Conservation (phyloP, 2,329 filamentous ascomycete species). For the Blastomyces percursus region DNA sequence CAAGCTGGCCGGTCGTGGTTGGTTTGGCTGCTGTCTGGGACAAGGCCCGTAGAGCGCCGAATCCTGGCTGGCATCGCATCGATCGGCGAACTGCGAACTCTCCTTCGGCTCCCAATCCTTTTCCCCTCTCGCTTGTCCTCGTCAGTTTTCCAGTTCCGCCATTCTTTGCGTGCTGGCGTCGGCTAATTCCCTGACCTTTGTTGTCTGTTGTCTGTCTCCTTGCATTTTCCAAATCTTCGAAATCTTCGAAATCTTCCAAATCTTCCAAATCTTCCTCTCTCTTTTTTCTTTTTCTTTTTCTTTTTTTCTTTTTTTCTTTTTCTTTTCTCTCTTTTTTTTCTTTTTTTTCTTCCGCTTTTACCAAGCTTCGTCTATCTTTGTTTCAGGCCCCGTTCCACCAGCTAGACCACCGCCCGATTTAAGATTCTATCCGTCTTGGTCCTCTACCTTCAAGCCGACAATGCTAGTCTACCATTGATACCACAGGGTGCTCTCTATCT, state of each 20-base stretch:
- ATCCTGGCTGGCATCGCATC: neutral
- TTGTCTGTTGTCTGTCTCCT: too few species aligned
- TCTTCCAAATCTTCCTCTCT: too few species aligned
- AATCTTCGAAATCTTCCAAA: too few species aligned
- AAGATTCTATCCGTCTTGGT: neutral
- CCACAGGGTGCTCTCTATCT: neutral
- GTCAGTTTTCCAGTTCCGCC: neutral
- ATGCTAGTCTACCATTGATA: neutral
- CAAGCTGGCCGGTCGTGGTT: neutral
- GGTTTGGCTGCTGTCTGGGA: too few species aligned
- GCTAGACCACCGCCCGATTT: neutral
- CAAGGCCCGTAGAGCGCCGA: neutral
- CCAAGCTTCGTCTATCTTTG: neutral
- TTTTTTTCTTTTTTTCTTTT: too few species aligned
- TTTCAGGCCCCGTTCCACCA: neutral
- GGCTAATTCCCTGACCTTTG: neutral
- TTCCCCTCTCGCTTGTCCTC: neutral
- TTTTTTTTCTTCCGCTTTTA: neutral
- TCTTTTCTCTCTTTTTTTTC: too few species aligned
- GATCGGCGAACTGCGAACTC: too few species aligned
- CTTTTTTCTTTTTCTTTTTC: too few species aligned
- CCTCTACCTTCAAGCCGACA: neutral
- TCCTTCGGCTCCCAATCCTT: neutral
- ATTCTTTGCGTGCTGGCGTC: neutral
- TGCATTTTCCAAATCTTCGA: neutral